Conservation (phyloP, 768 basidiomycete species). For the Serendipita sp. region DNA sequence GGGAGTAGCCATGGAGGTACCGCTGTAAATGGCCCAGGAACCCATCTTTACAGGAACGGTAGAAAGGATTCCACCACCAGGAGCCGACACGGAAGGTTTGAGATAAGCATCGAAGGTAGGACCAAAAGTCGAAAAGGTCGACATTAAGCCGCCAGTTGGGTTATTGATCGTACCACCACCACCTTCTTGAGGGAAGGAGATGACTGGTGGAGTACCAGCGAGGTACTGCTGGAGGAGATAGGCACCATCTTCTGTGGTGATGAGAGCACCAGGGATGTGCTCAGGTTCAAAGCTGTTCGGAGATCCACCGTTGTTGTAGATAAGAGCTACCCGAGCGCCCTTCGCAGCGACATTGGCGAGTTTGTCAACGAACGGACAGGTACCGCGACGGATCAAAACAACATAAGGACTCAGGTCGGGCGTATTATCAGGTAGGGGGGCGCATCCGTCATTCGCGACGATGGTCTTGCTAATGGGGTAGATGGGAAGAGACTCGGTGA, state of each 20-base stretch:
- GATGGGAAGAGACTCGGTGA: conserved; percentile 18
- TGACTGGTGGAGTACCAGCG: conserved; percentile 2
- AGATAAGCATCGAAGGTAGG: conserved; percentile 21
- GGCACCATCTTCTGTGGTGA: conserved; percentile 9
- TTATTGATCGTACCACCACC: conserved; percentile 15
- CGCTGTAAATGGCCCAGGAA: conserved; percentile 5
- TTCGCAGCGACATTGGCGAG: conserved; percentile 13
- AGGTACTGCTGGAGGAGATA: conserved; percentile 8
- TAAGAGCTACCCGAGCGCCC: conserved; percentile 11
- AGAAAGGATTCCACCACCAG: conserved; percentile 13
- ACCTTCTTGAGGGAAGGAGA: conserved; percentile 9
- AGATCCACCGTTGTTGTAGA: conserved; percentile 11
- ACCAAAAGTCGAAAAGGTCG: conserved; percentile 18
- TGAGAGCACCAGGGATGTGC: conserved; percentile 8
- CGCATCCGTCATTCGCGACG: conserved; percentile 19
- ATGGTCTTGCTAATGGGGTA: conserved; percentile 20
- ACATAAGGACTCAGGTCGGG: conserved; percentile 19
- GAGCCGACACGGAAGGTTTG: conserved; percentile 14
- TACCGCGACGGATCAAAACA: conserved; percentile 21
- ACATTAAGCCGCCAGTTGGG: conserved; percentile 17
- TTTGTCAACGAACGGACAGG: conserved; percentile 19
- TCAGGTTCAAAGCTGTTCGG: neutral
- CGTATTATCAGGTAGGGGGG: conserved; percentile 16
- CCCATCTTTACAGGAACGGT: conserved; percentile 11
- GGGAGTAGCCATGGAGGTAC: conserved; percentile 13